Evolutionary conservation across 2,329 filamentous ascomycete species (phyloP).

Genomic region (Purpureocillium takamizusanense): DNA sequence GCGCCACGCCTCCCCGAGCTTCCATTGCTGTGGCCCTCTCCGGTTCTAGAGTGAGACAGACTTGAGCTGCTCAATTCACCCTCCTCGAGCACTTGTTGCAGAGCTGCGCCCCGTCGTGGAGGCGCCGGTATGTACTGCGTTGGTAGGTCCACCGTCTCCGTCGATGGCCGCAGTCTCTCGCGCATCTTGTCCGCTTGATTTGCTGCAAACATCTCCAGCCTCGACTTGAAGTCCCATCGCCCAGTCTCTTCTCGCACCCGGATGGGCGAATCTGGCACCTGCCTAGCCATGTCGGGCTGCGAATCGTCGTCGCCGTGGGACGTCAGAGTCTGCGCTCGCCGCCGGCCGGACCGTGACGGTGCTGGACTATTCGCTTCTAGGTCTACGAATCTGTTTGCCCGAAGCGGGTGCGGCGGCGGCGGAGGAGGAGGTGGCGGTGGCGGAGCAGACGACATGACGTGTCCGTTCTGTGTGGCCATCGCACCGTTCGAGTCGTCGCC

Average conservation of each 20-base stretch:
- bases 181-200: slow-evolving; percentile 51
- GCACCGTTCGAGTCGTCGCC: slow-evolving; percentile 11
- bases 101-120: slow-evolving; percentile 44
- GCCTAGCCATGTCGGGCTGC: slow-evolving; percentile 1
- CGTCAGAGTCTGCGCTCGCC: slow-evolving; percentile 9
- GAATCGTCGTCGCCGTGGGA: neutral
- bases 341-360: slow-evolving; percentile 15
- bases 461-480: too few species aligned
- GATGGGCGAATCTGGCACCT: neutral
- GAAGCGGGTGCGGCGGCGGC: neutral
- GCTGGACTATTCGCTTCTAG: slow-evolving; percentile 16
- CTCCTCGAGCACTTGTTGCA: slow-evolving; percentile 49
- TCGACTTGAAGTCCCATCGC: slow-evolving; percentile 47
- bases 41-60: slow-evolving; percentile 5
- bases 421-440: neutral
- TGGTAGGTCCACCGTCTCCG: slow-evolving; percentile 46
- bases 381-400: slow-evolving; percentile 12
- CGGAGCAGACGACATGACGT: slow-evolving; percentile 3
- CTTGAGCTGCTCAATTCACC: slow-evolving; percentile 22
- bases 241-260: slow-evolving; percentile 11
- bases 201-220: slow-evolving; percentile 52
- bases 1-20: slow-evolving; percentile 12
- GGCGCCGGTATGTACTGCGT: slow-evolving; percentile 55
- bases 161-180: slow-evolving; percentile 44
- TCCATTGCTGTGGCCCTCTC: slow-evolving; percentile 9